Evolutionary conservation across 345 rosid species (phyloP).

Genomic region (Populus davidiana): DNA sequence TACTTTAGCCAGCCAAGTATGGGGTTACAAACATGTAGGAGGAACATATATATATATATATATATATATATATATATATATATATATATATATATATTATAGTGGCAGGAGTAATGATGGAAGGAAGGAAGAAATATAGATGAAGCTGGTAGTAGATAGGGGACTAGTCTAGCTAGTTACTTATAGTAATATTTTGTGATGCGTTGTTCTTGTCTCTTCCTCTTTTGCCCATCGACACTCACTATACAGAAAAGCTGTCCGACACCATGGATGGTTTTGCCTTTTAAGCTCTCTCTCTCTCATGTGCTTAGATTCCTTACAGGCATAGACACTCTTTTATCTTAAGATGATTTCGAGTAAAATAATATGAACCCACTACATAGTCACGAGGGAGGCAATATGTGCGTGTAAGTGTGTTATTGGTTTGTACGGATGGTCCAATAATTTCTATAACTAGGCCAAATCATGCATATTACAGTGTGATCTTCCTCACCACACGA

Average conservation of each 20-base stretch:
- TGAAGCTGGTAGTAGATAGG: background rate
- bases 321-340: background rate
- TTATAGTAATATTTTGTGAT: background rate
- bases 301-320: conserved; percentile 36
- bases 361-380: conserved; percentile 13
- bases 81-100: background rate
- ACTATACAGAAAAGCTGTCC: background rate
- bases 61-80: background rate
- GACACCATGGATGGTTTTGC: background rate
- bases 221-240: background rate
- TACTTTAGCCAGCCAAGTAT: no score
- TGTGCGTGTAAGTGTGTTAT: background rate
- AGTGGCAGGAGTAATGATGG: background rate
- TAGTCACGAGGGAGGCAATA: conserved; percentile 20
- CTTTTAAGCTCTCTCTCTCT: background rate
- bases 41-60: background rate
- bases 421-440: background rate
- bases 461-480: background rate
- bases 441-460: background rate
- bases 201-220: conserved; percentile 9
- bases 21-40: no score
- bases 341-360: conserved; percentile 1
- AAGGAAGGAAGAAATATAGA: background rate
- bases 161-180: background rate
- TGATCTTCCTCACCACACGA: background rate